Evolutionary conservation across 73 alveolate species (phyloP), one percentile per base, ranked within the genome.

Genomic region (Paraurostyla sp.): DNA sequence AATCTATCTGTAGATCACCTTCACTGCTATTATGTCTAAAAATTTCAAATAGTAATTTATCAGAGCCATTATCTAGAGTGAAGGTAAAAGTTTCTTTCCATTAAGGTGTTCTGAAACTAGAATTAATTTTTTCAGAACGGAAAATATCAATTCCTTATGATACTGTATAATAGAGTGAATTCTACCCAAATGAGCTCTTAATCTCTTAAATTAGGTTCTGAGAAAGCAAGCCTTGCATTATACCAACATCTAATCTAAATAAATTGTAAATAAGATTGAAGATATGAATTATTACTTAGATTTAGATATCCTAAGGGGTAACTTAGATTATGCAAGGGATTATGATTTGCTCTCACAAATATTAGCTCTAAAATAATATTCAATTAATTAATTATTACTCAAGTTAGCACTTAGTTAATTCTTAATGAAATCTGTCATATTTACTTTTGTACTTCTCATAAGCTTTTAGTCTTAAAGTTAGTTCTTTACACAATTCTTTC

Each of bases 1-100:
- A 27, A 48, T 73, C 86, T 32, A 73, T 29, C 30, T 48, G 29
- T 2, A 73, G 29, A 73, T 43, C 71, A 18, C 86, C 86, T 30
- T 73, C 86, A 43, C 86, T 73, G 30, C 71, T 48, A 73, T 73
- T 73, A 46, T 73, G 86, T 73, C 86, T 43, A 36, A 48, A 73
- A 1, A 73, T 43, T 25, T 73, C 86, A 43, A 73, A 73, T 9
- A 73, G 25, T 48, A 73, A 48, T 49, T 48, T 73, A 22, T 73
- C 86, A 43, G 50, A 32, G 41, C 42, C 86, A 20, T 27, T 11
- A 7, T 43, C 71, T 11, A 73, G 86, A 6, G 65, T 49, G 22
- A 73, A 48, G 11, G 71, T 48, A 38, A 73, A 73, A 1, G 86
- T 73, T 32, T 73, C 86, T 29, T 73, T 40, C 86, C 86, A 73